Percentiles rank a stretch among this genome's conserved stretches.
phyloP scores from a whole-genome alignment of 2,329 filamentous ascomycete genomes.

The Aureobasidium mangrovei region DNA sequence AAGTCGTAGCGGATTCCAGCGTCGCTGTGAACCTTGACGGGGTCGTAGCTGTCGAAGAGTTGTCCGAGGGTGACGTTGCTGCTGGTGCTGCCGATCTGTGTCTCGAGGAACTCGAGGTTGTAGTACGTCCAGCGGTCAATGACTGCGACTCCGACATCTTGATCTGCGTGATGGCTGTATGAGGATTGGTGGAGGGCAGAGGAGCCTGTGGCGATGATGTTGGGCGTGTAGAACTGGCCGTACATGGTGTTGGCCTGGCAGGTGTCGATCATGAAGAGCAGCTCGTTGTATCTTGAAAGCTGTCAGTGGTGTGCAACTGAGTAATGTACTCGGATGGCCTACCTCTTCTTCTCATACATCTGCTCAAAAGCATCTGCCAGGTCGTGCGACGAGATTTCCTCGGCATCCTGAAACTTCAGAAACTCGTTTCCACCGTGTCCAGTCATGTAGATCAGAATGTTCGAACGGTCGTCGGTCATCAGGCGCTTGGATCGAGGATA shows the following conservation, averaged over 20 bases:
- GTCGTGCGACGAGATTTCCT: constrained; percentile 95
- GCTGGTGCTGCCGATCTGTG: constrained; percentile 73
- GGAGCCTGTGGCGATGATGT: constrained; percentile 96
- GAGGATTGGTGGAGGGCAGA: constrained; percentile 92
- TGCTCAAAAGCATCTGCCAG: constrained; percentile 95
- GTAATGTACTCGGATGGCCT: constrained; percentile 16
- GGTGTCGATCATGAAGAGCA: constrained; percentile 99
- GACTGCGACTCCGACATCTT: constrained; percentile 93
- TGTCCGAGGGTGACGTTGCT: constrained; percentile 88
- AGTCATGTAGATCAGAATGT: constrained; percentile 98
- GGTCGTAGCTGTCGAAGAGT: constrained; percentile 92
- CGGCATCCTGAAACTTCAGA: constrained; percentile 94
- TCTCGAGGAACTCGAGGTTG: constrained; percentile 93
- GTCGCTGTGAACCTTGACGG: constrained; percentile 85
- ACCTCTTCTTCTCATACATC: constrained; percentile 99
- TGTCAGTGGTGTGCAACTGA: neutral
- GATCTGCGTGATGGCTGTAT: constrained; percentile 96
- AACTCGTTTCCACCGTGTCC: constrained; percentile 97
- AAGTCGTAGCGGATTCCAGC: constrained; percentile 90
- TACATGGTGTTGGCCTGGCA: constrained; percentile 99
- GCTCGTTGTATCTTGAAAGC: constrained; percentile 69
- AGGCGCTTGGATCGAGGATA: constrained; percentile 91
- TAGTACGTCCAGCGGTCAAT: constrained; percentile 99
- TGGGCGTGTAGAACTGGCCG: constrained; percentile 93
- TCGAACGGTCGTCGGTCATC: constrained; percentile 88